Conservation (phyloP, 108 stramenopile genomes). For the Licmophora abbreviata region DNA sequence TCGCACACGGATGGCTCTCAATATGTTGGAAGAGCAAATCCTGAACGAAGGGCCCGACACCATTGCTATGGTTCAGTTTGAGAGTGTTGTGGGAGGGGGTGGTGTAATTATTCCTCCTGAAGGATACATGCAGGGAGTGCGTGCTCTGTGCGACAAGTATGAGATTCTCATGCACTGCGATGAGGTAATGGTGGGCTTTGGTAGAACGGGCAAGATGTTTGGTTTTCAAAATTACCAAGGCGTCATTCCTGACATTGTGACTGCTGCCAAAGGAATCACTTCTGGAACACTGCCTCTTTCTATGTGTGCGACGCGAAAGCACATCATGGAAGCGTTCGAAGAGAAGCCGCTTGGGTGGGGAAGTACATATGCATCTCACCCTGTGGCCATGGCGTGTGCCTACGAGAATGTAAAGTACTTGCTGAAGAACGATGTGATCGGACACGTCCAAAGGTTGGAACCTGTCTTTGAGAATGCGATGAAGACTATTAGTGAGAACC, state of each 20-base stretch:
- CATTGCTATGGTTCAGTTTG: constrained; percentile 25
- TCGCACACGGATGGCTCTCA: constrained; percentile 22
- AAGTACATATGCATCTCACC: constrained; percentile 33
- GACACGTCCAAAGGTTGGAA: constrained; percentile 26
- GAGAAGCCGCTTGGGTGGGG: constrained; percentile 42
- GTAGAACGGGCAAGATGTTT: constrained; percentile 39
- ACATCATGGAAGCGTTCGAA: constrained; percentile 45
- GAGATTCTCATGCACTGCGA: constrained; percentile 40
- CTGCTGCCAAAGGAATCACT: constrained; percentile 42
- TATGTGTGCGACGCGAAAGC: constrained; percentile 22
- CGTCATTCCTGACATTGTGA: constrained; percentile 47
- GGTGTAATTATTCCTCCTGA: constrained; percentile 27
- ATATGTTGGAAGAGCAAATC: constrained; percentile 43
- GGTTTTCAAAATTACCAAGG: constrained; percentile 47
- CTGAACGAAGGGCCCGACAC: constrained; percentile 34
- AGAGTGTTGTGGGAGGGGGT: constrained; percentile 32
- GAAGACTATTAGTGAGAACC: constrained; percentile 20
- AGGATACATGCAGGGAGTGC: constrained; percentile 50
- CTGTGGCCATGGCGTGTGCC: constrained; percentile 40
- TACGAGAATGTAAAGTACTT: constrained; percentile 37
- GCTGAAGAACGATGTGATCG: constrained; percentile 26
- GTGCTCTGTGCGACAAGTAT: constrained; percentile 49
- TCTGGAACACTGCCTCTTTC: constrained; percentile 20
- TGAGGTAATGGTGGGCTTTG: constrained; percentile 54
- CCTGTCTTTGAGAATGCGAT: constrained; percentile 24